Evolutionary conservation across 2,329 filamentous ascomycete species (phyloP).

Genomic region (Cercospora berteroae): DNA sequence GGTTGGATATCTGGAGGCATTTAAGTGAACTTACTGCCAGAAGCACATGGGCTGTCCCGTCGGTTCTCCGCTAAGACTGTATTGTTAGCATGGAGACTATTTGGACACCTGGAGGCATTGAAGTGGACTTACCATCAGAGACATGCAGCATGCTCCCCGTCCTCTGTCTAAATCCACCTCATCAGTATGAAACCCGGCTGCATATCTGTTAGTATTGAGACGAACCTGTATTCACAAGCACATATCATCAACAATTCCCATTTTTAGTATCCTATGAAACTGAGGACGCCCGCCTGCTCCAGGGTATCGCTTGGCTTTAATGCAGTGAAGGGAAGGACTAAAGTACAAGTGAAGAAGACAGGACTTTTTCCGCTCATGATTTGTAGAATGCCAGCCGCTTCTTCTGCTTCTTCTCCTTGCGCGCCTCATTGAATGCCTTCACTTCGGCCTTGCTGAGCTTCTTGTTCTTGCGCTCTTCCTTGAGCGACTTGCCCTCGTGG

Average conservation of each 20-base stretch:
- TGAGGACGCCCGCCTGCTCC: not conserved
- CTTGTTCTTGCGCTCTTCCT: slow-evolving; percentile 83
- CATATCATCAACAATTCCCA: not conserved
- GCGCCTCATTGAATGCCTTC: slow-evolving; percentile 88
- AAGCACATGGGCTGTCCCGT: not conserved
- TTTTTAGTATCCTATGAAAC: not conserved
- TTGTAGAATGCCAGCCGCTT: slow-evolving; percentile 87
- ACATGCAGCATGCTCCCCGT: not conserved
- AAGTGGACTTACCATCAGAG: not conserved
- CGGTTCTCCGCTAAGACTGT: not conserved
- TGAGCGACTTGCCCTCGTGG: slow-evolving; percentile 85
- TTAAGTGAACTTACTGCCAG: not conserved
- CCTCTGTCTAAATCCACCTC: not conserved
- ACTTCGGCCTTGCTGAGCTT: slow-evolving; percentile 82
- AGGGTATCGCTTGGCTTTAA: slow-evolving; percentile 7
- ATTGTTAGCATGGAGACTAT: not conserved
- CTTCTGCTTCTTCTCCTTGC: slow-evolving; percentile 86
- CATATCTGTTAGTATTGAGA: not conserved
- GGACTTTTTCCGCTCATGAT: slow-evolving; percentile 57
- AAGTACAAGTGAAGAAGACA: not conserved
- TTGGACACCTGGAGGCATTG: not conserved
- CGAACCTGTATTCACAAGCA: not conserved
- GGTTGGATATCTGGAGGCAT: too few species aligned
- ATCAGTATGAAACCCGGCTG: not conserved
- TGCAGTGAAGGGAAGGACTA: not conserved